Evolutionary conservation across 345 rosid species (phyloP).

Genomic region (Salix exigua): DNA sequence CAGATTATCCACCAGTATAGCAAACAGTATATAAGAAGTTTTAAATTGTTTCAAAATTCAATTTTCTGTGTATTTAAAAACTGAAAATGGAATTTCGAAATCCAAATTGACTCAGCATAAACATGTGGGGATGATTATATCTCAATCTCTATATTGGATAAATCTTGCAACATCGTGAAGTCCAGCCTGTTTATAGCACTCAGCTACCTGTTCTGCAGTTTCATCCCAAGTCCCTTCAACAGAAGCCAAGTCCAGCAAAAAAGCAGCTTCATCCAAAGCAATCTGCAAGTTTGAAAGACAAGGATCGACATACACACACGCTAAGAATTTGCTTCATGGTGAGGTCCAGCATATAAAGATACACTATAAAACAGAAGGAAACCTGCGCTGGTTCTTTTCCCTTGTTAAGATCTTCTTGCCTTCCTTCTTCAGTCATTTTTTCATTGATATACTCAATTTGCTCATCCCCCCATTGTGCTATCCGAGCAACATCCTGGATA

Average conservation of each 20-base stretch:
- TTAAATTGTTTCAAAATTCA: not conserved
- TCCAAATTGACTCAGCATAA: not conserved
- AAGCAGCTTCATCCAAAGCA: conserved; percentile 28
- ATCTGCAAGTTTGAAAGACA: conserved; percentile 12
- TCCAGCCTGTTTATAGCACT: conserved; percentile 26
- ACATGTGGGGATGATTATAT: not conserved
- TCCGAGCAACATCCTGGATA: conserved; percentile 22
- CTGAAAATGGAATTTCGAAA: not conserved
- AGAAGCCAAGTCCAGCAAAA: conserved; percentile 25
- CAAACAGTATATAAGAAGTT: not conserved
- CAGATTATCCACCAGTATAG: not conserved
- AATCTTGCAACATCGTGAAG: conserved; percentile 25
- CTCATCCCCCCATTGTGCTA: conserved; percentile 28
- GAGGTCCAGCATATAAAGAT: not conserved
- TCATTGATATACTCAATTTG: conserved; percentile 24
- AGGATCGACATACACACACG: not conserved
- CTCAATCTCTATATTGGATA: conserved; percentile 20
- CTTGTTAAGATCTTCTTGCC: conserved; percentile 25
- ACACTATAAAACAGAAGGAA: not conserved
- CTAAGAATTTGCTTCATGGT: not conserved
- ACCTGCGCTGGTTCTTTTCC: conserved; percentile 30
- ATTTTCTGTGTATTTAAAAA: not conserved
- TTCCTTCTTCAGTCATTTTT: conserved; percentile 17
- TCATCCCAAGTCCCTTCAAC: conserved; percentile 27
- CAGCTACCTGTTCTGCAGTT: conserved; percentile 8